Percentiles rank a stretch among this genome's conserved stretches.
Conservation (phyloP, 192 early-diverging fungal genomes). For the Chytriomyces hyalinus region DNA sequence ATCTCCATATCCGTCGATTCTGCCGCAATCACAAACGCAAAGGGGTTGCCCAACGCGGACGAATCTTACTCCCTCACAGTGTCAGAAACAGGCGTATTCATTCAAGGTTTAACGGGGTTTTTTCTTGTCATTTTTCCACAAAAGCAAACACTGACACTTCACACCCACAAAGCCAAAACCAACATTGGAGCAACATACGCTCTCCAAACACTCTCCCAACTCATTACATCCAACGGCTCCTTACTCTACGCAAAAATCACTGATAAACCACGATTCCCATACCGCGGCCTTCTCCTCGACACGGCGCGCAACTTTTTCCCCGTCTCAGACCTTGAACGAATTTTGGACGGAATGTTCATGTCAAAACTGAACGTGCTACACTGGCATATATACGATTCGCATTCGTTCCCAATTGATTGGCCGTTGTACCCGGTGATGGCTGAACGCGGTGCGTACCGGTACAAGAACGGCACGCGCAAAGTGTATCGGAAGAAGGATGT, state of each 20-base stretch:
- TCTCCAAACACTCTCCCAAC: constrained; percentile 74
- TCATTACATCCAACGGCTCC: constrained; percentile 45
- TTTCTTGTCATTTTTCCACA: not conserved
- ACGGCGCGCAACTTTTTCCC: constrained; percentile 41
- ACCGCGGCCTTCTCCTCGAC: constrained; percentile 43
- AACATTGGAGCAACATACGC: constrained; percentile 72
- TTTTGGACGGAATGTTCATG: constrained; percentile 27
- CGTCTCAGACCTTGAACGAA: constrained; percentile 19
- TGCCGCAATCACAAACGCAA: not conserved
- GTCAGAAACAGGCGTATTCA: constrained; percentile 8
- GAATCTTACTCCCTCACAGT: constrained; percentile 30
- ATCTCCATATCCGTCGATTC: not conserved
- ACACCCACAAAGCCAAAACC: constrained; percentile 49
- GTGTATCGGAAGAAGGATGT: constrained; percentile 77
- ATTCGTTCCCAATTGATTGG: constrained; percentile 23
- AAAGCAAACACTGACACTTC: constrained; percentile 11
- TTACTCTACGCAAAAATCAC: constrained; percentile 18
- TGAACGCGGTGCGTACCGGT: constrained; percentile 68
- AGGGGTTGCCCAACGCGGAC: not conserved
- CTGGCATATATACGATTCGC: constrained; percentile 47
- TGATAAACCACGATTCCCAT: constrained; percentile 33
- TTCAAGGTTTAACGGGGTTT: constrained; percentile 22
- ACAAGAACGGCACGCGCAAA: constrained; percentile 44
- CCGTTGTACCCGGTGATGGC: constrained; percentile 63
- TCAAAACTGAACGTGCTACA: constrained; percentile 41